Base-by-base conservation (phyloP, 2,329 filamentous ascomycete genomes). In the Neonectria sp. region DNA sequence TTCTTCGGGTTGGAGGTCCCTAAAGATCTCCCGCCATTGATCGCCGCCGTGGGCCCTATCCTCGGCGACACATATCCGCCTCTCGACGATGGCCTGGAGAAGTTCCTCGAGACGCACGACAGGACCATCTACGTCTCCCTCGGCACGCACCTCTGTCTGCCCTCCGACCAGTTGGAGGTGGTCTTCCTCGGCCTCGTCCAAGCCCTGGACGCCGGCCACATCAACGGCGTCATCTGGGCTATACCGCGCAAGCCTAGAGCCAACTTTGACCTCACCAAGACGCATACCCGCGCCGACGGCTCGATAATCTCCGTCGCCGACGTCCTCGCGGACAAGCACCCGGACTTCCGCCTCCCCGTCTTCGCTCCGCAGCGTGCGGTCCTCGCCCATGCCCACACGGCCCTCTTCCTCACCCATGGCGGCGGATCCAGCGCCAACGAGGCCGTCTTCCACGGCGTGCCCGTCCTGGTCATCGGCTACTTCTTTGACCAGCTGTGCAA, bases 401-500 rank as follows among this genome's bases (percentile, higher is more conserved):
- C 63, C 7, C 66, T 84, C 31, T 84, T 80, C 68, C 73, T 83
- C 33, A 84, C 81, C 0, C 83, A 85, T 51, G 82, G 80, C 3
- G 83, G 83, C 6, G 78, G 78, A 0, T 82, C 79, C 13, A 81
- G 79, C 37, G 81, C 79, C 33, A 84, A 84, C 53, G 83, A 85
- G 68, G 77, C 76, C 3, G 63, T 80, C 2, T 84, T 78, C 63
- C 81, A 83, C 55, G 82, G 82, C 0, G 79, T 73, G 1, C 79
- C 79, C 0, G 76, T 82, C 58, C 65, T 85, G 0, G 63, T 69
- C 1, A 74, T 85, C 24, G 78, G 78, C 0, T 79, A 81, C 65
- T 85, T 81, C 73, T 82, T 80, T 37, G 83, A 85, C 56, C 83
- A 85, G 66, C 75, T 82, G 8, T 74, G 74, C 13, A 84, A 84